Conservation (phyloP, 2,329 filamentous ascomycete species). For the Fusarium metavorans region DNA sequence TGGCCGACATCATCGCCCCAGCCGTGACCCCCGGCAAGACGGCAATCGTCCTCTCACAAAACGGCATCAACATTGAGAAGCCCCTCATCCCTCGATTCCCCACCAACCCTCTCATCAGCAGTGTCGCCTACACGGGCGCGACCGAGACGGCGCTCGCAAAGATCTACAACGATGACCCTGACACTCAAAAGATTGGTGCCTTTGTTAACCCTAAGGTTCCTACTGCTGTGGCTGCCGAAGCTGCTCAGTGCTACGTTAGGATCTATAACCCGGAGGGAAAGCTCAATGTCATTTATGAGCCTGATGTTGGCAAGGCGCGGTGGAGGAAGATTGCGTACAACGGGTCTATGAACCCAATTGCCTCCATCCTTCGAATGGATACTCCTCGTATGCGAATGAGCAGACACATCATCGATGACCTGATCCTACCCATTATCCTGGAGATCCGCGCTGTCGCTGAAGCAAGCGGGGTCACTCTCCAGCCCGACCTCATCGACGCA, state of each 20-base stretch:
- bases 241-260: conserved; percentile 57
- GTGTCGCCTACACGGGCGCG: conserved; percentile 64
- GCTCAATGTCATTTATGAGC: conserved; percentile 55
- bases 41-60: conserved; percentile 69
- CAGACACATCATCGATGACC: conserved; percentile 56
- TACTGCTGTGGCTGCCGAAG: conserved; percentile 37
- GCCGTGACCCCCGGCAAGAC: conserved; percentile 64
- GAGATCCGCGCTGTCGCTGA: conserved; percentile 62
- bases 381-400: conserved; percentile 60
- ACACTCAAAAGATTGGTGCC: conserved; percentile 62
- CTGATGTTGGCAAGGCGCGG: conserved; percentile 56
- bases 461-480: conserved; percentile 56
- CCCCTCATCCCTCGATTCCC: conserved; percentile 64
- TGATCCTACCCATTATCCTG: conserved; percentile 65
- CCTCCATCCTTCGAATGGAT: conserved; percentile 63
- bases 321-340: conserved; percentile 66
- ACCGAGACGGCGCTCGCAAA: conserved; percentile 59
- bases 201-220: conserved; percentile 56
- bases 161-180: conserved; percentile 65
- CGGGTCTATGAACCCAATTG: conserved; percentile 65
- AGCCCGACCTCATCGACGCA: conserved; percentile 55
- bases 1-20: conserved; percentile 62
- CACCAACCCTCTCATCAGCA: conserved; percentile 63
- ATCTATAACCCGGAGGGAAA: conserved; percentile 62
- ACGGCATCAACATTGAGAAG: conserved; percentile 73